phyloP scores from a whole-genome alignment of 345 rosid species.

The Rubroshorea leprosula region DNA sequence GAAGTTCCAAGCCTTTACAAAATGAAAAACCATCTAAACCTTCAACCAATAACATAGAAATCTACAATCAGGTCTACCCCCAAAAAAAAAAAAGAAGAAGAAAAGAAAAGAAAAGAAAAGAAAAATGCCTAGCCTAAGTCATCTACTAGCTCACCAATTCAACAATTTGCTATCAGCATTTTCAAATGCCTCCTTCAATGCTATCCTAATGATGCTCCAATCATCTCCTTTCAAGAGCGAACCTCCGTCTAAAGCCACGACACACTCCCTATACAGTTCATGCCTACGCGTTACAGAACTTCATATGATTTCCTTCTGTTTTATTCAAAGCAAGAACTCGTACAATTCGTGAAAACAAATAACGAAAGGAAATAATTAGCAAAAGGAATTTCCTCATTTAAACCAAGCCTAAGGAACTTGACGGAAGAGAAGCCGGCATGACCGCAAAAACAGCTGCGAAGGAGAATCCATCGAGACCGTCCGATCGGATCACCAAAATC shows the following conservation, averaged over 20 bases:
- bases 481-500: conserved; percentile 57
- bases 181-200: conserved; percentile 57
- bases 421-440: conserved; percentile 79
- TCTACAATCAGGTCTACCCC: conserved; percentile 13
- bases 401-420: conserved; percentile 55
- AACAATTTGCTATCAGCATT: conserved; percentile 60
- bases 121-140: not conserved
- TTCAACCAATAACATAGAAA: conserved; percentile 25
- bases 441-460: conserved; percentile 87
- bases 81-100: not conserved
- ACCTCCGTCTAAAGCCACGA: conserved; percentile 67
- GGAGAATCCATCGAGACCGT: conserved; percentile 71
- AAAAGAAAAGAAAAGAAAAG: not conserved
- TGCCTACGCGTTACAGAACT: conserved; percentile 39
- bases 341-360: not conserved
- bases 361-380: too few species aligned
- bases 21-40: conserved; percentile 28
- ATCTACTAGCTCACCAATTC: conserved; percentile 41
- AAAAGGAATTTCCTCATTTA: conserved; percentile 5
- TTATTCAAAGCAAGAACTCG: not conserved
- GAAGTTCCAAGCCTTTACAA: conserved; percentile 62
- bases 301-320: too few species aligned
- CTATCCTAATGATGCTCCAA: conserved; percentile 36
- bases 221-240: conserved; percentile 56
- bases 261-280: conserved; percentile 81